Evolutionary conservation across 768 basidiomycete genomes (phyloP), one percentile per base, ranked within the genome.

Genomic region (Trametopsis cervina): DNA sequence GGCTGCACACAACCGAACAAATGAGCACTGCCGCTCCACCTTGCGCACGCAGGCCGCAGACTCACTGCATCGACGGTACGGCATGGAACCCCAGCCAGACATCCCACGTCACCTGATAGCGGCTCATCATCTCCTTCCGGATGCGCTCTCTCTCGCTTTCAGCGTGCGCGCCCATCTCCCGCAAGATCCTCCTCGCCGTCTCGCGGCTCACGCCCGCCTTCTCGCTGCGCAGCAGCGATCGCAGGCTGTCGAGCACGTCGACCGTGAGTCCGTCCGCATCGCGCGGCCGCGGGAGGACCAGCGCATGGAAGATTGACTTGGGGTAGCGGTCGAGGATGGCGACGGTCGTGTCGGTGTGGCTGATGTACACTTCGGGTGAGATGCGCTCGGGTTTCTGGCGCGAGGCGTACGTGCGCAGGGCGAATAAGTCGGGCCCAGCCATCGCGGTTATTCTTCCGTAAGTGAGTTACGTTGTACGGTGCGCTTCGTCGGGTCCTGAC

Each of bases 61-160:
- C 86, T 56, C 61, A 92, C 92, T 78, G 76, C 86, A 95, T 85
- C 21, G 90, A 92, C 12, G 87, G 88, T 13, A 75, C 73, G 1
- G 80, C 85, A 64, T 96, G 93, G 62, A 96, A 94, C 3, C 93
- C 93, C 4, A 70, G 72, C 78, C 81, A 83, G 36, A 94, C 71
- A 27, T 69, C 73, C 86, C 89, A 89, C 53, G 76, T 79, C 65
- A 83, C 88, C 13, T 83, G 82, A 56, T 80, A 83, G n/a, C 71
- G 71, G 52, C 72, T 71, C 37, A 76, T 50, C 93, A 95, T 95
- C 66, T 95, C 91, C 33, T 77, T 75, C 58, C 81, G 72, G 41
- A 95, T 82, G 59, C 81, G 76, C 54, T 67, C 69, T 54, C 74
- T 77, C 39, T 82, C 63, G 10, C 63, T 63, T 42, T 70, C 61